Base-by-base conservation (phyloP, 768 basidiomycete genomes). In the Russula foetens region DNA sequence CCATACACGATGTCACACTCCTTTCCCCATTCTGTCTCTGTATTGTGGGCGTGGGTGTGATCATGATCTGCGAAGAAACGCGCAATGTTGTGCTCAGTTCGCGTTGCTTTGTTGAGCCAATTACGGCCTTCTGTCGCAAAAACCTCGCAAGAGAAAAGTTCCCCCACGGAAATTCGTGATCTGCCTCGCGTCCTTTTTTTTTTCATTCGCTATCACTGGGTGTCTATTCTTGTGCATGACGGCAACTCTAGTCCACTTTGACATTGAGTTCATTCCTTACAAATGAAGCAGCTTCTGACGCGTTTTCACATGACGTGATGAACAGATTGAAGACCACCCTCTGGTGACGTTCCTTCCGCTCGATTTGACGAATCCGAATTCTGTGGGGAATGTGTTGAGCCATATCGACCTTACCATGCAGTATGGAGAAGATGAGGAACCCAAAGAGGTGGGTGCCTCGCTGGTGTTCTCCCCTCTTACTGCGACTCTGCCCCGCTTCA, bases 351-450 rank as follows among this genome's bases (percentile, higher is more conserved):
- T 99, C 77, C 75, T 99, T 39, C 95, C 97, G 3, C 81, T 99
- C 43, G 93, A 99, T 74, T 83, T 98, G 35, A 85, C 92, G 17
- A 83, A 84, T 63, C 82, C 93, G 51, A 92, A 97, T 67, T 95
- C 93, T 0, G 79, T 99, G 54, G 90, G 92, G 69, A 86, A 83
- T 2, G 85, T 98, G 11, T 79, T 99, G 60, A 94, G 92, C 71
- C 94, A 99, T 71, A 90, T 99, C 56, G 97, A 99, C 75, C 96
- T 92, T 68, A 89, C 92, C 59, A 94, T 99, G 85, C 97, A 99
- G 71, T 99, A 97, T 68, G 96, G 96, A 35, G 96, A 98, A 75
- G 92, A 95, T 60, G 96, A 99, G 71, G 96, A 99, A 70, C 95
- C 96, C 17, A 93, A 88, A 77, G 92, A 92, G 84, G 90, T 89